phyloP scores from a whole-genome alignment of 768 basidiomycete species.

The Cystobasidium ongulense region DNA sequence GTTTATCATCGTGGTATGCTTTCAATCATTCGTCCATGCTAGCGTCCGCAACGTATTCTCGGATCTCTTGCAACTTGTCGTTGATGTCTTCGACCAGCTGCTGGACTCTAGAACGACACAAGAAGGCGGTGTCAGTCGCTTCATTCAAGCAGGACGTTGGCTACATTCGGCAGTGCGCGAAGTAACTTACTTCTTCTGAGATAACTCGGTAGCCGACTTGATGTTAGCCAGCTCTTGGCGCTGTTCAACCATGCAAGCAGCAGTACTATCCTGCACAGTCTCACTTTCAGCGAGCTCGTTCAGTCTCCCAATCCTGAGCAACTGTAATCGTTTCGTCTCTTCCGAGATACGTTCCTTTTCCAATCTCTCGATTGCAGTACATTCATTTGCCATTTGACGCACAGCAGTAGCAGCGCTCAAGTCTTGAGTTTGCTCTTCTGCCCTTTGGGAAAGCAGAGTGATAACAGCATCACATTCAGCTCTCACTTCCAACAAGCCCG shows the following conservation, averaged over 20 bases:
- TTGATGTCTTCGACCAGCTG: conserved; percentile 1
- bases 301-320: conserved; percentile 2
- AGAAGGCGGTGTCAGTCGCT: neutral
- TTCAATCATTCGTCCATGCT: neutral
- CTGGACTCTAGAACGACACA: neutral
- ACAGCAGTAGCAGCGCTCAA: neutral
- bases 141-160: neutral
- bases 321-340: conserved; percentile 7
- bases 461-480: neutral
- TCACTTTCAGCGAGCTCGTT: conserved; percentile 1
- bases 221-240: neutral
- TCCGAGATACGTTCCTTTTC: conserved; percentile 14
- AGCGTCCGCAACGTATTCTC: conserved; percentile 16
- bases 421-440: neutral
- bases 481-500: conserved; percentile 21
- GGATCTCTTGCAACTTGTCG: conserved; percentile 18
- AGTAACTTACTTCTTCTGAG: neutral
- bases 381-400: neutral
- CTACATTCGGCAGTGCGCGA: neutral
- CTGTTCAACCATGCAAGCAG: conserved; percentile 5
- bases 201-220: neutral
- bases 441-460: neutral
- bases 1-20: no score
- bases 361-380: neutral
- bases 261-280: neutral